Base-by-base conservation (phyloP, 306 rosid genomes). In the Inga laurina region DNA sequence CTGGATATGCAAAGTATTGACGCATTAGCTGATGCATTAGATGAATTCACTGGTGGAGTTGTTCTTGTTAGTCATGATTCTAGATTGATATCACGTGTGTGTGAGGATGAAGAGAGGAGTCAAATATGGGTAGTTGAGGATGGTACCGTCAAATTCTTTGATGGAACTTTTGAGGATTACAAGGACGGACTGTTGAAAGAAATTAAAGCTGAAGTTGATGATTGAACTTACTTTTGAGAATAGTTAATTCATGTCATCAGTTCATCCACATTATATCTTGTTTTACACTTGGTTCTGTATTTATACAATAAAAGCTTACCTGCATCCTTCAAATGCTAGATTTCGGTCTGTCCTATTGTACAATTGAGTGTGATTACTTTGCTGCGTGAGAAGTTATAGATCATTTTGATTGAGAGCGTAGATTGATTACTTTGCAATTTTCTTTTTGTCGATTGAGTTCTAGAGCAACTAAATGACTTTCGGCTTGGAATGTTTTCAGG, bases 81-180 rank as follows among this genome's bases (percentile, higher is more conserved):
- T 7, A 82, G 93, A 35, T 80, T 90, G 82, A 88, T 90, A 49
- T 88, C 91, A 14, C 88, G 85, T n/a, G 93, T 86, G 4, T 90
- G 93, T 1, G 91, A 88, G 1, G 88, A 90, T 77, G 90, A 90
- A 79, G 91, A 90, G 79, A 90, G 74, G 87, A 90, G 97, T 79
- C 90, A 91, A 83, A 91, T 94, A 52, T 94, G 94, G 98, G 93
- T 94, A 8, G 97, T 92, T 8, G 97, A 92, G 79, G 83, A 94
- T 84, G 98, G 98, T 13, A 89, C 88, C 64, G 91, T 79, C 39
- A 78, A 59, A 57, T 52, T 64, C 35, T 89, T 72, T 78, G 83
- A 88, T 8, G 88, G 91, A 41, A 81, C 88, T 51, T 89, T 91
- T 81, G 91, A 89, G 75, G 94, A 89, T 22, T 91, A 87, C 85